Conservation (phyloP, 169 alveolate genomes). For the Plasmodium billcollinsi region DNA sequence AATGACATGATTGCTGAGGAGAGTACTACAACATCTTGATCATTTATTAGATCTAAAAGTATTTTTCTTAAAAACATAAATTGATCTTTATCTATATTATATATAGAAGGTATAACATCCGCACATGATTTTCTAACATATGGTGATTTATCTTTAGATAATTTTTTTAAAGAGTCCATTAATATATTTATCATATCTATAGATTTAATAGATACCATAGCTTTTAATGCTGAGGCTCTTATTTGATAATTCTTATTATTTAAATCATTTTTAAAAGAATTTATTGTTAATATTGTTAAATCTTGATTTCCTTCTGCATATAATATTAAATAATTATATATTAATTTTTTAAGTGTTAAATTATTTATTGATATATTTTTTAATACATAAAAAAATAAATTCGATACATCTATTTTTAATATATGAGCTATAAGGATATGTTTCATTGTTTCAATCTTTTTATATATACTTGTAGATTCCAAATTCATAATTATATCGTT, state of each 20-base stretch:
- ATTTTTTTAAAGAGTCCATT: conserved; percentile 80
- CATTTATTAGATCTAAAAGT: conserved; percentile 75
- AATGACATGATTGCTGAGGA: conserved; percentile 83
- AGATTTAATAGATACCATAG: conserved; percentile 85
- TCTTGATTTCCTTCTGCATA: conserved; percentile 84
- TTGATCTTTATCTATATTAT: conserved; percentile 79
- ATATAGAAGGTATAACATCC: conserved; percentile 84
- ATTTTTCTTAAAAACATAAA: conserved; percentile 48
- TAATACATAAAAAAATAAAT: conserved; percentile 86
- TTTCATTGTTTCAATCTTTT: conserved; percentile 86
- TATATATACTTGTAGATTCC: conserved; percentile 75
- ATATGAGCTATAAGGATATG: conserved; percentile 84
- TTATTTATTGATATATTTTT: conserved; percentile 84
- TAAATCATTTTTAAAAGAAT: conserved; percentile 88
- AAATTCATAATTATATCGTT: conserved; percentile 62
- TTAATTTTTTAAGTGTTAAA: conserved; percentile 84
- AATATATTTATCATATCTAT: conserved; percentile 84
- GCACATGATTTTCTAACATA: conserved; percentile 89
- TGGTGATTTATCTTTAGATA: conserved; percentile 88
- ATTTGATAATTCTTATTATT: conserved; percentile 83
- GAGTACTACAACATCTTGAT: conserved; percentile 78
- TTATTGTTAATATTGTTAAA: conserved; percentile 84
- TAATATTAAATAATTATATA: conserved; percentile 84
- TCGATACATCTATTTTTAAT: conserved; percentile 84
- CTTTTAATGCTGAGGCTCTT: conserved; percentile 87